These are phyloP conservation scores for Hymenotorrendiella dingleyae DNA, from an alignment of 2,329 filamentous ascomycete genomes.

Conservation along the genomic window DNA sequence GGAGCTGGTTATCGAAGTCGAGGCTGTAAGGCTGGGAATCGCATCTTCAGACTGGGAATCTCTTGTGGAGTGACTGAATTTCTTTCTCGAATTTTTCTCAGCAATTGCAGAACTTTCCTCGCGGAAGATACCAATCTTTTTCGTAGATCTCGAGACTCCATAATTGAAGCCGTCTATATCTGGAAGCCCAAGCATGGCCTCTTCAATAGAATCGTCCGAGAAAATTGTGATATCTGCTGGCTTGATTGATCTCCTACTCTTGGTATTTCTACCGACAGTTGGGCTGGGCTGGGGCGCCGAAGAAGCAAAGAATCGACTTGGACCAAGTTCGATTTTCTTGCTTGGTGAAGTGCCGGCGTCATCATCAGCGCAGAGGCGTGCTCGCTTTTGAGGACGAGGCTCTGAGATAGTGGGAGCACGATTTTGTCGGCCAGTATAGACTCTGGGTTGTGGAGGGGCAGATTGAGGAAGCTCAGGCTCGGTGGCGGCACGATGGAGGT, in stretches of 20 bases:
- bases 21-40: conserved; percentile 19
- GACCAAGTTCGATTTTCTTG: conserved; percentile 29
- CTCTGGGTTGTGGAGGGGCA: conserved; percentile 30
- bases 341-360: conserved; percentile 30
- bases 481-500: conserved; percentile 20
- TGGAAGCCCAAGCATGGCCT: conserved; percentile 40
- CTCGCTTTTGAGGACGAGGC: conserved; percentile 42
- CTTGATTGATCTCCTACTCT: conserved; percentile 36
- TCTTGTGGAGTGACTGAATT: neutral
- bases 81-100: neutral
- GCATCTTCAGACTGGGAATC: conserved; percentile 15
- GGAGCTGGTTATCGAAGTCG: conserved; percentile 19
- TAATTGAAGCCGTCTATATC: conserved; percentile 27
- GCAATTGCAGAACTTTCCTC: conserved; percentile 7
- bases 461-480: conserved; percentile 31
- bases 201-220: conserved; percentile 46
- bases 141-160: conserved; percentile 5
- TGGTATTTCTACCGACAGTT: conserved; percentile 30
- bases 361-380: conserved; percentile 45
- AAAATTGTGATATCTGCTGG: conserved; percentile 43
- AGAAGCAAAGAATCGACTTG: conserved; percentile 43
- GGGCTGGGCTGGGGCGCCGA: conserved; percentile 38
- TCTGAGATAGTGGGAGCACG: conserved; percentile 35
- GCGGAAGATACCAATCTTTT: conserved; percentile 24
- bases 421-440: conserved; percentile 36